These are phyloP conservation scores for Cladosporium sp. DNA, from an alignment of 2,329 filamentous ascomycete genomes.

Conservation along the genomic window DNA sequence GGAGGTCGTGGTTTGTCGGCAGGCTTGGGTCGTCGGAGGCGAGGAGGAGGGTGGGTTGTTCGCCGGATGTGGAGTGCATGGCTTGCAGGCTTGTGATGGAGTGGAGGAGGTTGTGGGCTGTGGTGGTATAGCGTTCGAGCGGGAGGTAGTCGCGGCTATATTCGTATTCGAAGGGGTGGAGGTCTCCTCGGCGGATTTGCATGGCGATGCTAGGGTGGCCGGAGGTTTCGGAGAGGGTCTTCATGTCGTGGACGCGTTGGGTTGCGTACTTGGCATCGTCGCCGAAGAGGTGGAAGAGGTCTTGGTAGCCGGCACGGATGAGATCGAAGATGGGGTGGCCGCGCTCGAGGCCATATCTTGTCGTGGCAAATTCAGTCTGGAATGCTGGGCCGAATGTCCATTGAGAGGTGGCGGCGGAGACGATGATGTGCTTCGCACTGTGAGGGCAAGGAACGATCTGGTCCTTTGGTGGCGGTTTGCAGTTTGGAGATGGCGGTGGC, in stretches of 20 bases:
- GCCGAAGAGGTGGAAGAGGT: slow-evolving; percentile 63
- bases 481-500: slow-evolving; percentile 59
- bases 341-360: slow-evolving; percentile 32
- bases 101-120: slow-evolving; percentile 42
- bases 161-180: slow-evolving; percentile 70
- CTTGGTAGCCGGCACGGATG: slow-evolving; percentile 64
- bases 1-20: slow-evolving; percentile 62
- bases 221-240: slow-evolving; percentile 39
- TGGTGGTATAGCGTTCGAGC: slow-evolving; percentile 60
- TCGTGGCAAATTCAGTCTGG: slow-evolving; percentile 42
- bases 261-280: slow-evolving; percentile 63
- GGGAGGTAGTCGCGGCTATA: slow-evolving; percentile 76
- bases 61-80: background rate
- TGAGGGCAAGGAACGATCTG: slow-evolving; percentile 77
- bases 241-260: slow-evolving; percentile 54
- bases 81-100: slow-evolving; percentile 45
- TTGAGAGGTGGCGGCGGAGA: slow-evolving; percentile 63
- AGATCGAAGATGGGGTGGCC: slow-evolving; percentile 61
- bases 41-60: slow-evolving; percentile 49
- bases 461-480: slow-evolving; percentile 65
- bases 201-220: slow-evolving; percentile 61
- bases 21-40: slow-evolving; percentile 80
- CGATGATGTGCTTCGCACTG: slow-evolving; percentile 67
- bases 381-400: slow-evolving; percentile 61
- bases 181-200: slow-evolving; percentile 76